phyloP scores from a whole-genome alignment of 2,329 filamentous ascomycete species.

The Calonectria pteridis region DNA sequence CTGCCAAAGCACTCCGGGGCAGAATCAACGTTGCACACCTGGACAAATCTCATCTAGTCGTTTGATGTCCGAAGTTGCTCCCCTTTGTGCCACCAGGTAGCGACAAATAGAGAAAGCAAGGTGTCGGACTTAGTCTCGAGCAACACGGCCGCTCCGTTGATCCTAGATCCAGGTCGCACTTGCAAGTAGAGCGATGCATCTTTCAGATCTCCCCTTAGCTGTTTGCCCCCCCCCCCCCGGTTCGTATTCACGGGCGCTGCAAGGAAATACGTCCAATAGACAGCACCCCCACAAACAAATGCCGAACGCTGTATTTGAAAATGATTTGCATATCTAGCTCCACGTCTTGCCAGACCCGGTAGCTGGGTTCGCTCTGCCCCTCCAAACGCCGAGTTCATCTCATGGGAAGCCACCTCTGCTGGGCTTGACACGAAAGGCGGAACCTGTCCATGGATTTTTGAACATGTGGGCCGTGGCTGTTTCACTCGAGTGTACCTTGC shows the following conservation, averaged over 20 bases:
- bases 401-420: conserved; percentile 18
- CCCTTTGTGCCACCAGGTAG: conserved; percentile 32
- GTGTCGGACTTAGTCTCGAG: conserved; percentile 17
- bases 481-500: conserved; percentile 40
- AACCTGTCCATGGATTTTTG: conserved; percentile 30
- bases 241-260: conserved; percentile 35
- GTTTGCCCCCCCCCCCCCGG: conserved; percentile 28
- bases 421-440: conserved; percentile 21
- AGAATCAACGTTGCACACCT: conserved; percentile 36
- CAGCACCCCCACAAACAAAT: conserved; percentile 24
- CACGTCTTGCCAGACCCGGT: conserved; percentile 28
- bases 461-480: conserved; percentile 38
- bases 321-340: conserved; percentile 23
- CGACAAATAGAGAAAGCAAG: conserved; percentile 26
- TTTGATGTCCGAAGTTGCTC: conserved; percentile 34
- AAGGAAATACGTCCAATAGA: conserved; percentile 31
- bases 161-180: conserved; percentile 36
- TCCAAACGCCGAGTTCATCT: conserved; percentile 22
- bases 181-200: conserved; percentile 36
- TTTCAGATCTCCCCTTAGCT: conserved; percentile 23
- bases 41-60: conserved; percentile 37
- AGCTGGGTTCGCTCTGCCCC: conserved; percentile 12
- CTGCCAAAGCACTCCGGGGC: conserved; percentile 17
- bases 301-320: conserved; percentile 32
- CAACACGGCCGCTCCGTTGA: conserved; percentile 17